These are phyloP conservation scores for Tetraselmis striata DNA, from an alignment of 139 green algal genomes.

Conservation along the genomic window DNA sequence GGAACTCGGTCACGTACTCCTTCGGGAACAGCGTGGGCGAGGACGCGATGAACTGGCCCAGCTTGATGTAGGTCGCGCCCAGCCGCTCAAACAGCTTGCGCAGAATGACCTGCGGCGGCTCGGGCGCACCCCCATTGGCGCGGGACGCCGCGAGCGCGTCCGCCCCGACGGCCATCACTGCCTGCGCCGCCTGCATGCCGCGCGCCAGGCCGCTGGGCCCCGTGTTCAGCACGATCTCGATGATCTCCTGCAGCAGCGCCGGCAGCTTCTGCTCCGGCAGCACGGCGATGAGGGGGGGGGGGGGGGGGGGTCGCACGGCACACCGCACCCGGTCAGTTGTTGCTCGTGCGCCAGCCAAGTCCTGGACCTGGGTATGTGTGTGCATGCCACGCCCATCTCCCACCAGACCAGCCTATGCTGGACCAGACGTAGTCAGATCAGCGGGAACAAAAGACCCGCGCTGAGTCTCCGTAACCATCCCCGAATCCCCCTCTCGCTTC, in stretches of 20 bases:
- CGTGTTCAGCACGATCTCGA: conserved; percentile 34
- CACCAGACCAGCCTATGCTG: neutral
- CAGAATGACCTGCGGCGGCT: conserved; percentile 32
- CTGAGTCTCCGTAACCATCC: neutral
- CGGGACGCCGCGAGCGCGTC: conserved; percentile 9
- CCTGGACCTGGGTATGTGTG: too few species aligned
- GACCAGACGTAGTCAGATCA: neutral
- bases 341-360: too few species aligned
- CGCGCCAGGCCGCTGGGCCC: conserved; percentile 49
- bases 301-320: neutral
- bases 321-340: too few species aligned
- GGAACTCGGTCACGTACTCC: conserved; percentile 94
- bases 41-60: conserved; percentile 85
- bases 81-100: conserved; percentile 89
- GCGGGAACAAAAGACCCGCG: neutral
- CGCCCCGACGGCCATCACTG: conserved; percentile 37
- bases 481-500: neutral
- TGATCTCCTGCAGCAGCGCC: conserved; percentile 45
- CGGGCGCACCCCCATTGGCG: neutral
- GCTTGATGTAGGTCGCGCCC: conserved; percentile 92
- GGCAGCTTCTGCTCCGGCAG: conserved; percentile 28
- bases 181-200: conserved; percentile 44
- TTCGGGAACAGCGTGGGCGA: conserved; percentile 87
- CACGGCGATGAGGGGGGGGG: too few species aligned
- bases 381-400: neutral